Evolutionary conservation across 441 rosid species (phyloP).

Genomic region (Adansonia rubrostipa): DNA sequence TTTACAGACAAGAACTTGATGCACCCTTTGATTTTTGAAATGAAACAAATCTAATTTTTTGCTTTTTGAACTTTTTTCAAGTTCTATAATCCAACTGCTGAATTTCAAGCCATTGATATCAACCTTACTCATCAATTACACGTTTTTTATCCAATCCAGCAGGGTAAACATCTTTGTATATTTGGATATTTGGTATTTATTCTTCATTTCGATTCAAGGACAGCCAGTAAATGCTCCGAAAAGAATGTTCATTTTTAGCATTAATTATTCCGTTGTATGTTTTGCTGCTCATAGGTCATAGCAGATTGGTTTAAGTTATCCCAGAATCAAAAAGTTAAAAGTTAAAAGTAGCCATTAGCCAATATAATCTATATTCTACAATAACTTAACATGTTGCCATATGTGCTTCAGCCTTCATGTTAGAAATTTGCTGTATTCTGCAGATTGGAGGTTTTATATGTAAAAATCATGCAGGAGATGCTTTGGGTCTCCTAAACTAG

Average conservation of each 20-base stretch:
- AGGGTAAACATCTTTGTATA: neutral
- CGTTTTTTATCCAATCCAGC: neutral
- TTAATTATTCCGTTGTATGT: neutral
- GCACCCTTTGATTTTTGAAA: neutral
- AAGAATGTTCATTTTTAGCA: slow-evolving; percentile 10
- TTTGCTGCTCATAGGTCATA: neutral
- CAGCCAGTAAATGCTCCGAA: neutral
- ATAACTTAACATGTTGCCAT: neutral
- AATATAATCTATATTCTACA: neutral
- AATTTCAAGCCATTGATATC: neutral
- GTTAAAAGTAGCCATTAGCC: neutral
- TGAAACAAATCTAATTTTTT: neutral
- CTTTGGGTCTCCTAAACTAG: neutral
- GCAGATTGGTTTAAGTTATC: neutral
- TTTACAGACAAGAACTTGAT: neutral
- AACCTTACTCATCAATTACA: neutral
- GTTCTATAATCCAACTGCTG: neutral
- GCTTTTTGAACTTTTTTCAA: slow-evolving; percentile 1
- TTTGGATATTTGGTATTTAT: slow-evolving; percentile 9
- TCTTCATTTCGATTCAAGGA: neutral
- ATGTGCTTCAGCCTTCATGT: neutral
- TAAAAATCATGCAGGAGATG: slow-evolving; percentile 19
- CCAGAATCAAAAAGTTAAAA: neutral
- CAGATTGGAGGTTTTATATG: neutral
- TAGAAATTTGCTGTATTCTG: neutral